Conservation (phyloP, 1,139 yeast genomes). For the Kurtzmaniella natalensis region DNA sequence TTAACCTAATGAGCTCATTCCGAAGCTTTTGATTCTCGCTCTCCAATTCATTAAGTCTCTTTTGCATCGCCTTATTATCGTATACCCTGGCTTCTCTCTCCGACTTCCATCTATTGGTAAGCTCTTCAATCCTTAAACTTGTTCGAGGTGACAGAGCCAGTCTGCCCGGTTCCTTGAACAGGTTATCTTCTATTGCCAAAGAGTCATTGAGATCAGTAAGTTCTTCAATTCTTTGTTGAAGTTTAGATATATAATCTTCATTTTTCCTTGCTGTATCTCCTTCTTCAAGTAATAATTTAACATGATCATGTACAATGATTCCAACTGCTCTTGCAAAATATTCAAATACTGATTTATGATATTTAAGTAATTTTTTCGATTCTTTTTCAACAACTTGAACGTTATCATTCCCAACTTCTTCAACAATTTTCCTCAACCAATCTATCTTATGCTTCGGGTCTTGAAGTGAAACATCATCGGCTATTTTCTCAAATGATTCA, state of each 20-base stretch:
- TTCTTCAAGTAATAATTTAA: slow-evolving; percentile 37
- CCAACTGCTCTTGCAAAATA: slow-evolving; percentile 59
- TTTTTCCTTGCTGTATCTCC: slow-evolving; percentile 18
- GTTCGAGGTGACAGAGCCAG: slow-evolving; percentile 27
- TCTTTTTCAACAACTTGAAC: background rate
- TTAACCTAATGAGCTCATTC: slow-evolving; percentile 6
- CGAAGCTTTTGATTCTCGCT: slow-evolving; percentile 43
- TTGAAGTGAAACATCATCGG: slow-evolving; percentile 54
- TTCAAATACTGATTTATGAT: slow-evolving; percentile 50
- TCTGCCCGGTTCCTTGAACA: slow-evolving; percentile 2
- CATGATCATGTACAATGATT: slow-evolving; percentile 55
- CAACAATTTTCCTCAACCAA: slow-evolving; percentile 24
- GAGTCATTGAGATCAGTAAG: slow-evolving; percentile 24
- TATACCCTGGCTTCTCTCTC: slow-evolving; percentile 67
- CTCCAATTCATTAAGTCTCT: slow-evolving; percentile 51
- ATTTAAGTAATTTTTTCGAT: slow-evolving; percentile 15
- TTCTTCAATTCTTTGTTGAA: slow-evolving; percentile 29
- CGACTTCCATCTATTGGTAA: slow-evolving; percentile 61
- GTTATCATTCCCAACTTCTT: slow-evolving; percentile 9
- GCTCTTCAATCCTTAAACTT: slow-evolving; percentile 53
- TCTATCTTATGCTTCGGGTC: slow-evolving; percentile 54
- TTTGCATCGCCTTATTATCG: slow-evolving; percentile 53
- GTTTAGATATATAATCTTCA: slow-evolving; percentile 22
- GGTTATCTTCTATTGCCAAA: slow-evolving; percentile 5
- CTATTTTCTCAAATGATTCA: slow-evolving; percentile 47